A percentile compares a stretch with the other conserved stretches of the same genome.
Conservation (phyloP, 768 basidiomycete species). For the Fibroporia radiculosa region DNA sequence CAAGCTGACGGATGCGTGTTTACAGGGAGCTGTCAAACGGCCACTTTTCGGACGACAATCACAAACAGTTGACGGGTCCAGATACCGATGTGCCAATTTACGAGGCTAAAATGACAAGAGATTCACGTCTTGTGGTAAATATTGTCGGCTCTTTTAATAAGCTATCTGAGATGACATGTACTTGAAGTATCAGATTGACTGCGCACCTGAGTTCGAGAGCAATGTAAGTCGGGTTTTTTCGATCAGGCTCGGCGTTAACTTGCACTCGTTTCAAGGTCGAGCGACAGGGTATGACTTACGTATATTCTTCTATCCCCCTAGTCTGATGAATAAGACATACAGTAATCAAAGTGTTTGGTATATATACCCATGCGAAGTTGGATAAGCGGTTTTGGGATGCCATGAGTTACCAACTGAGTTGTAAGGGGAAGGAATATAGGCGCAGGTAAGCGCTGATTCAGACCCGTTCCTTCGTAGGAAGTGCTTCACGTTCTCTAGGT, state of each 20-base stretch:
- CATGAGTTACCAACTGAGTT: slow-evolving; percentile 30
- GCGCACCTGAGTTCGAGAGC: slow-evolving; percentile 13
- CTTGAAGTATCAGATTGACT: slow-evolving; percentile 16
- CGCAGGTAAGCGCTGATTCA: slow-evolving; percentile 28
- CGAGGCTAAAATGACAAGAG: slow-evolving; percentile 56
- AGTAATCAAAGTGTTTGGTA: slow-evolving; percentile 42
- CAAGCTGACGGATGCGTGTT: no score
- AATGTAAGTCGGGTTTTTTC: slow-evolving; percentile 7
- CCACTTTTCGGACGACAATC: slow-evolving; percentile 61
- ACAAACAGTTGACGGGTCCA: slow-evolving; percentile 45
- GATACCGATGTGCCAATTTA: slow-evolving; percentile 48
- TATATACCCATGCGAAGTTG: slow-evolving; percentile 40
- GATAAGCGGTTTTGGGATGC: slow-evolving; percentile 38
- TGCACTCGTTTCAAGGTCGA: slow-evolving; percentile 22
- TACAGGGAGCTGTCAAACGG: slow-evolving; percentile 61
- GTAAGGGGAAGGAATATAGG: slow-evolving; percentile 43
- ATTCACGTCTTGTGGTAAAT: slow-evolving; percentile 20
- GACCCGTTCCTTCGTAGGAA: not conserved
- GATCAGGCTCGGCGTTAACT: not conserved
- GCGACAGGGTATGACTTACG: slow-evolving; percentile 23
- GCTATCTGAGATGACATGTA: not conserved
- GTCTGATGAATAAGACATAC: not conserved
- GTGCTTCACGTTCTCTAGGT: slow-evolving; percentile 26
- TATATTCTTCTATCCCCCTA: not conserved
- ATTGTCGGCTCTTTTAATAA: not conserved